Evolutionary conservation across 2,329 filamentous ascomycete genomes (phyloP), one percentile per base, ranked within the genome.

Genomic region (Tolypocladium sp.): DNA sequence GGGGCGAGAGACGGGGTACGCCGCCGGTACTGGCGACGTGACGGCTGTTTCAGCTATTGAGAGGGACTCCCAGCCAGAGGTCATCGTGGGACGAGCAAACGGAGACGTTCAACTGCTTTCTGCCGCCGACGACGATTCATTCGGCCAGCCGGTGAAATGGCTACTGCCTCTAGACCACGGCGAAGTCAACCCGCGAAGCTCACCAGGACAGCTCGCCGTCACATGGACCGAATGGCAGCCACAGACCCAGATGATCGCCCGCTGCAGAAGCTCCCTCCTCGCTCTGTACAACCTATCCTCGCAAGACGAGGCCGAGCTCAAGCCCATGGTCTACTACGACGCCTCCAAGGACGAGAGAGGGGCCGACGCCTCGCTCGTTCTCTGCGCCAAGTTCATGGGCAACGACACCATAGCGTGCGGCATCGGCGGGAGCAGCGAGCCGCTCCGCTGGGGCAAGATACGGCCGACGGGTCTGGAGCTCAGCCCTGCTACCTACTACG

Each of bases 71-170:
- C 58, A 60, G 20, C 64, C 74, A 20, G 70, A 74, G 2, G 63
- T 81, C 1, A 63, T 82, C 2, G 75, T 78, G 0, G 81, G 80
- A 5, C 73, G 81, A 40, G 78, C 80, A 1, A 81, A 78, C 61
- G 81, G 82, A 1, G 70, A 78, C 22, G 65, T 84, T 6, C 70
- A 76, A 9, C 64, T 83, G 2, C 61, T 81, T 8, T 77, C 77
- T 3, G 71, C 71, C 9, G 70, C 70, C 30, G 65, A 70, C 0
- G 68, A 71, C 40, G 69, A 63, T 49, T 57, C 61, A 1, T 72
- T 70, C 52, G 61, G 59, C 38, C 67, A 63, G 58, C 68, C 68
- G 22, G 58, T 65, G 63, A 64, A 61, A 57, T 65, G 61, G 56
- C 67, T 67, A 25, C 58, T 60, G 1, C 59, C 63, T 35, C 59